Percentiles rank a stretch among this genome's conserved stretches.
These are phyloP conservation scores for Biancaea sappan DNA, from an alignment of 306 rosid genomes.

Conservation along the genomic window DNA sequence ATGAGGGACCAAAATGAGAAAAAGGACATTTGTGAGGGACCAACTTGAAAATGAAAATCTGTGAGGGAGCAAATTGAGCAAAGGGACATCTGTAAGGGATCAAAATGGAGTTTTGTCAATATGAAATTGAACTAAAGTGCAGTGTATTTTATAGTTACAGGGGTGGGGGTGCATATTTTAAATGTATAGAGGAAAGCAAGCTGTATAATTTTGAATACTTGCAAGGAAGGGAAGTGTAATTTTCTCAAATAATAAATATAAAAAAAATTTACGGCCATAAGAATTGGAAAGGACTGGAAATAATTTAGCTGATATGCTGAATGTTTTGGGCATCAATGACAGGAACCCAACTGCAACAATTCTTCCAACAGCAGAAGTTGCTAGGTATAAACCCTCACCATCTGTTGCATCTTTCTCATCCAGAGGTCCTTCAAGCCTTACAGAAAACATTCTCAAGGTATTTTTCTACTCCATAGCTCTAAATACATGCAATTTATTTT, in stretches of 20 bases:
- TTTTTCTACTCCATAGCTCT: conserved; percentile 13
- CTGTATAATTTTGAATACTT: too few species aligned
- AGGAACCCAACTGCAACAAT: conserved; percentile 82
- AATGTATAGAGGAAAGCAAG: too few species aligned
- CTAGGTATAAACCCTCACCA: conserved; percentile 67
- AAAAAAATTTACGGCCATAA: not conserved
- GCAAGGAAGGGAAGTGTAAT: too few species aligned
- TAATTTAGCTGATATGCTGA: conserved; percentile 6
- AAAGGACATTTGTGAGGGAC: too few species aligned
- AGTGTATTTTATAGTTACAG: too few species aligned
- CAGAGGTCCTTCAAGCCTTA: conserved; percentile 78
- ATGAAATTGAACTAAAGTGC: too few species aligned
- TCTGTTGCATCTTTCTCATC: conserved; percentile 85
- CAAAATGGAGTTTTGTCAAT: too few species aligned
- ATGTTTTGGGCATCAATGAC: conserved; percentile 6
- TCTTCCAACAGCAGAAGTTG: conserved; percentile 64
- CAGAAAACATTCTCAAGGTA: conserved; percentile 95
- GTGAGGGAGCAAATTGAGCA: too few species aligned
- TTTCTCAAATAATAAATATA: not conserved
- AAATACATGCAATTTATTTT: not conserved
- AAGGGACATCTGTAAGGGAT: too few species aligned
- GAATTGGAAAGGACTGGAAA: not conserved
- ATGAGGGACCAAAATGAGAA: too few species aligned
- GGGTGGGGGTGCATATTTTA: too few species aligned
- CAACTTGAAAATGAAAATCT: too few species aligned